A percentile compares a stretch with the other conserved stretches of the same genome.
Conservation (phyloP, 768 basidiomycete genomes). For the Kwoniella botswanensis region DNA sequence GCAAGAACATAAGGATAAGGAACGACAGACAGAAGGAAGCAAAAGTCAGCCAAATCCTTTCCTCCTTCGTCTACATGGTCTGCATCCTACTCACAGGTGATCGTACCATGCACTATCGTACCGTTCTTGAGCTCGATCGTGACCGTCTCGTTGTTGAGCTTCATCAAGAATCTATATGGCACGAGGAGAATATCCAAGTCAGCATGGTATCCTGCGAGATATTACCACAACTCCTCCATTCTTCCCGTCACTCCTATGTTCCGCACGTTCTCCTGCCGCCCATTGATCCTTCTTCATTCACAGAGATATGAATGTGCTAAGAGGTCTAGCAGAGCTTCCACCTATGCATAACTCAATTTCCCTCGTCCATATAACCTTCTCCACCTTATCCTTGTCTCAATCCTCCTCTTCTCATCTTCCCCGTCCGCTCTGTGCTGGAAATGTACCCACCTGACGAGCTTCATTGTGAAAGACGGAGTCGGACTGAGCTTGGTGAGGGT, state of each 20-base stretch:
- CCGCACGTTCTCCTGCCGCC: slow-evolving; percentile 6
- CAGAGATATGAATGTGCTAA: neutral
- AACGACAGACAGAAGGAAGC: neutral
- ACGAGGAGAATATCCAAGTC: neutral
- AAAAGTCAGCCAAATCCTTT: neutral
- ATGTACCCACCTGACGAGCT: slow-evolving; percentile 74
- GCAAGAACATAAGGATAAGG: neutral
- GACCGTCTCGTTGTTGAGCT: slow-evolving; percentile 98
- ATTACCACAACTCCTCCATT: no score
- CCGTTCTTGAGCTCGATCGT: slow-evolving; percentile 98
- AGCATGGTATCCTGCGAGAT: slow-evolving; percentile 14
- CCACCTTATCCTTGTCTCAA: neutral
- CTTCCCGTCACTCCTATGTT: no score
- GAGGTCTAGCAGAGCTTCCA: neutral
- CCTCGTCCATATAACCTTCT: neutral
- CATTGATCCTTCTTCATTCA: neutral
- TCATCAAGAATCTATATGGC: slow-evolving; percentile 87
- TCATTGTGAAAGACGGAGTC: slow-evolving; percentile 64
- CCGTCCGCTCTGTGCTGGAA: neutral
- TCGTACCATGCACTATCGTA: slow-evolving; percentile 90
- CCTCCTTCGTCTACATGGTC: no score
- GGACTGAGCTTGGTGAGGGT: slow-evolving; percentile 25
- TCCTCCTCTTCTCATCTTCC: neutral
- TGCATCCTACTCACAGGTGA: slow-evolving; percentile 72
- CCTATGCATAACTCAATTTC: neutral